These are phyloP conservation scores for Claviceps purpurea DNA, from an alignment of 2,329 filamentous ascomycete genomes.

Conservation along the genomic window DNA sequence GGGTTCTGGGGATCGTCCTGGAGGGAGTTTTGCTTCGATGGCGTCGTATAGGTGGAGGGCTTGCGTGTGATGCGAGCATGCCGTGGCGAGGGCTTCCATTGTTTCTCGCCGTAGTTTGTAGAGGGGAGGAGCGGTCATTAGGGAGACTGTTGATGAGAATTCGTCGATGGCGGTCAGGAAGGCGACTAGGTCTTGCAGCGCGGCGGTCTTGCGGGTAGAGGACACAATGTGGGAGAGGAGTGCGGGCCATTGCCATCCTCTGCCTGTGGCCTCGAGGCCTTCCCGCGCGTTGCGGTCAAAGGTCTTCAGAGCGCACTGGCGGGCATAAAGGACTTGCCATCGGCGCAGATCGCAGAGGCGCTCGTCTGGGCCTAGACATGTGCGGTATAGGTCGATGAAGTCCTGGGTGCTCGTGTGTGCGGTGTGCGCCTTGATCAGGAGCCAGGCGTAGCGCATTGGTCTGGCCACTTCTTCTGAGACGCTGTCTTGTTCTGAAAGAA, in stretches of 20 bases:
- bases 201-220: neutral
- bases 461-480: slow-evolving; percentile 3
- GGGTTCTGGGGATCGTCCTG: slow-evolving; percentile 1
- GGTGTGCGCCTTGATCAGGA: slow-evolving; percentile 11
- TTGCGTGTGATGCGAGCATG: slow-evolving; percentile 13
- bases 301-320: slow-evolving; percentile 5
- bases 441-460: slow-evolving; percentile 11
- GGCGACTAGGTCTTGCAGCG: slow-evolving; percentile 8
- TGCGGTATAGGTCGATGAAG: slow-evolving; percentile 7
- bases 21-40: slow-evolving; percentile 3
- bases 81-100: slow-evolving; percentile 8
- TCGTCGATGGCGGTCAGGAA: slow-evolving; percentile 8
- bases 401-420: slow-evolving; percentile 5
- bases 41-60: slow-evolving; percentile 14
- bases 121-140: slow-evolving; percentile 4
- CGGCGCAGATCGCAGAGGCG: slow-evolving; percentile 9
- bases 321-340: slow-evolving; percentile 11
- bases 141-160: slow-evolving; percentile 5
- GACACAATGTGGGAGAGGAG: slow-evolving; percentile 7
- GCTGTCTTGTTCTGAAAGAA: slow-evolving; percentile 7
- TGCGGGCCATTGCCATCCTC: slow-evolving; percentile 8
- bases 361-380: neutral
- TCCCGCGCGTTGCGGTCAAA: slow-evolving; percentile 1
- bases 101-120: slow-evolving; percentile 4
- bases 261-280: too few species aligned